Base-by-base conservation (phyloP, 805 yeast genomes). In the Blastobotrys muscicola region DNA sequence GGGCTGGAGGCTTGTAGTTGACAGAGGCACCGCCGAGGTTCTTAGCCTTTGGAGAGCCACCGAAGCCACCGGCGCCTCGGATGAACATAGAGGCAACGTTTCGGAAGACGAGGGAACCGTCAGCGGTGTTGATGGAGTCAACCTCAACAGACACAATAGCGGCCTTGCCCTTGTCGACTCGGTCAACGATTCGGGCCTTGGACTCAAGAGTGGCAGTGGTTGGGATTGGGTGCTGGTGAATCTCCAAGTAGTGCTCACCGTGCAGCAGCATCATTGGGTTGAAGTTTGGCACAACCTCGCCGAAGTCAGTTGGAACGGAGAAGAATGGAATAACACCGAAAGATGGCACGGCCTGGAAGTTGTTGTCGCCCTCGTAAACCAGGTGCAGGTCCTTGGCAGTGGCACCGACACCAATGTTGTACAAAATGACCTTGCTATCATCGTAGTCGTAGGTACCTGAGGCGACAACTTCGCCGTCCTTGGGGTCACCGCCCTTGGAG, bases 321-420 rank as follows among this genome's bases (percentile, higher is more conserved):
- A 89, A 82, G 48, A 80, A 80, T 33, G 95, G 90, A 54, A 90
- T 78, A 41, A 86, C 95, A 45, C 95, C 95, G 65, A 82, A 87
- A 0, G 95, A 74, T 45, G 97, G 96, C 38, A 90, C 64, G 5
- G 82, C 90, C 58, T 85, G 86, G 70, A 90, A 90, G 52, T 85
- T 77, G 5, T 72, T 67, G 56, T 74, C 73, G 53, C 78, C 76
- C 67, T 90, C 98, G 62, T 80, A 90, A 16, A 74, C 77, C 62
- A 85, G 86, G 57, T 83, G 69, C 57, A 87, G 71, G 57, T 90
- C 95, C 35, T 70, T 69, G 33, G 85, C 76, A 30, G 69, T 77
- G 34, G 96, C 92, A 52, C 97, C 97, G 46, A 90, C 70, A 33
- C 94, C 94, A 45, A 90, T 59, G 68, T 90, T 92, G 71, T 90